Percentiles rank a stretch among this genome's conserved stretches.
Evolutionary conservation across 306 rosid genomes (phyloP).

Genomic region (Coriaria nepalensis): DNA sequence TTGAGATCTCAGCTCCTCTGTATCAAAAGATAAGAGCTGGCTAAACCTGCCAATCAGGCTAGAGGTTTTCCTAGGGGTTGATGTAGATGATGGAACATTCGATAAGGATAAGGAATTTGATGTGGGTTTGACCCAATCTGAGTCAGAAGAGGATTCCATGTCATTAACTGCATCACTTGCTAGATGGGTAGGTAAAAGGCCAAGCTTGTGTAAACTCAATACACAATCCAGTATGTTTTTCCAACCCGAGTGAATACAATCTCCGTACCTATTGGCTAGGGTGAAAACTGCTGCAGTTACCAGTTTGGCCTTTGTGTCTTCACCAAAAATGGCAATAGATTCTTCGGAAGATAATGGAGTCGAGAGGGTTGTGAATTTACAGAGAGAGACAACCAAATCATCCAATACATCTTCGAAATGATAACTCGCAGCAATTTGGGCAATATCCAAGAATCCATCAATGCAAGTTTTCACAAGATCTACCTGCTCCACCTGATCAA

Average conservation of each 20-base stretch:
- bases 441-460: slow-evolving; percentile 88
- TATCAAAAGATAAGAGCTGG: slow-evolving; percentile 91
- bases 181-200: slow-evolving; percentile 96
- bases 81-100: slow-evolving; percentile 60
- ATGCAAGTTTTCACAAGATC: slow-evolving; percentile 91
- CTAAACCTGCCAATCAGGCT: slow-evolving; percentile 98
- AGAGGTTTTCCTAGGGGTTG: slow-evolving; percentile 89
- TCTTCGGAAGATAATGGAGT: slow-evolving; percentile 80
- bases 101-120: slow-evolving; percentile 68
- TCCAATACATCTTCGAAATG: slow-evolving; percentile 98
- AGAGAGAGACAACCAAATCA: slow-evolving; percentile 93
- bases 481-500: slow-evolving; percentile 94
- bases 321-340: slow-evolving; percentile 89
- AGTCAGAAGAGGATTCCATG: slow-evolving; percentile 65
- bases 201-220: slow-evolving; percentile 86
- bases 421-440: slow-evolving; percentile 94
- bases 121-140: slow-evolving; percentile 62
- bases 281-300: slow-evolving; percentile 89
- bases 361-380: slow-evolving; percentile 90
- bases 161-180: slow-evolving; percentile 96
- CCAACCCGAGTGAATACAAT: slow-evolving; percentile 93
- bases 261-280: slow-evolving; percentile 90
- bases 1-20: slow-evolving; percentile 93
- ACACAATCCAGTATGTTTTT: slow-evolving; percentile 95
- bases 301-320: slow-evolving; percentile 91